These are phyloP conservation scores for Raddia distichophylla DNA, from an alignment of 176 grass and related monocot species.

Conservation along the genomic window DNA sequence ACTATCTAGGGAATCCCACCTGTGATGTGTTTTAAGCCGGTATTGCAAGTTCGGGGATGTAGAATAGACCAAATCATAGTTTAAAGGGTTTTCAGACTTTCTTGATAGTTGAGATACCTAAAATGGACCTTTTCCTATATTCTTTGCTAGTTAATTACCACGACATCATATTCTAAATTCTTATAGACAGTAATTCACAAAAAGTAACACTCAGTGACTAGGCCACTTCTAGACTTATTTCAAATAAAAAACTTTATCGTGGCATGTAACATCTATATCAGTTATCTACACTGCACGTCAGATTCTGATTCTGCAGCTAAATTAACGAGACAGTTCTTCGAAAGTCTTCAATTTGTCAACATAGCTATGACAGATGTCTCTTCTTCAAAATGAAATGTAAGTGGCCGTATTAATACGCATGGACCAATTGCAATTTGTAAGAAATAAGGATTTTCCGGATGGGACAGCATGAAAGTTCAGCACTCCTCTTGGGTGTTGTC, in stretches of 20 bases:
- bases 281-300: not conserved
- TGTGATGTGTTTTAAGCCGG: too few species aligned
- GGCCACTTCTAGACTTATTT: not conserved
- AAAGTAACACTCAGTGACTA: not conserved
- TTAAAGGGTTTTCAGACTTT: too few species aligned
- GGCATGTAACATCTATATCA: not conserved
- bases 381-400: constrained; percentile 18
- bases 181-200: not conserved
- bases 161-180: not conserved
- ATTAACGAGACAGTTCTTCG: constrained; percentile 18
- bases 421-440: not conserved
- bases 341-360: constrained; percentile 2
- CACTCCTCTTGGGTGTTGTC: constrained; percentile 22
- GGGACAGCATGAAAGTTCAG: not conserved
- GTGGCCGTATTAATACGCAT: not conserved
- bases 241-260: not conserved
- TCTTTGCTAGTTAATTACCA: too few species aligned
- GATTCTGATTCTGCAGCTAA: not conserved
- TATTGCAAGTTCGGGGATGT: too few species aligned
- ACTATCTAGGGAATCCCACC: too few species aligned
- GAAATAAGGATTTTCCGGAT: constrained; percentile 14
- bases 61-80: too few species aligned
- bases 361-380: not conserved
- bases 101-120: too few species aligned
- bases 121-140: too few species aligned